Evolutionary conservation across 495 filamentous ascomycete genomes (phyloP), one percentile per base, ranked within the genome.

Genomic region (Hypoxylon perforatum): DNA sequence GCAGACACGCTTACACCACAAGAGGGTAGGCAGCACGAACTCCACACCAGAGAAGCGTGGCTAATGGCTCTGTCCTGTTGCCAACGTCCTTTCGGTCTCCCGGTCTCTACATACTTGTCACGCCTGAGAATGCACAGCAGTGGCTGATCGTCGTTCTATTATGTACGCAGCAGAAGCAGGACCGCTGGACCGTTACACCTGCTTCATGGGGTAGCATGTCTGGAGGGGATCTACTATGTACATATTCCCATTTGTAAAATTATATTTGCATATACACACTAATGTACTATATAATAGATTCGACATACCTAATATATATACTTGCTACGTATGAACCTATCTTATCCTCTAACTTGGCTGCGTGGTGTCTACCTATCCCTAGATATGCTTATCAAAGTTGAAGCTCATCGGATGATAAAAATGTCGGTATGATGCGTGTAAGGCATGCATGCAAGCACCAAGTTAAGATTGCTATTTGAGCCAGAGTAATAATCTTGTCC

Each of bases 121-220:
- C 52, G 53, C 45, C 54, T 51, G 33, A 35, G 36, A 36, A 58
- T 38, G 52, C 45, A 64, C 56, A 47, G 61, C 33, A 54, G 66
- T 64, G 46, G 66, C 57, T 69, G 46, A 65, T 69, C 56, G 61
- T 61, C 57, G 57, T 67, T 49, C 57, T 56, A n/a, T n/a, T n/a
- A n/a, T n/a, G n/a, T n/a, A 73, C 61, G 39, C 48, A 67, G 57
- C 58, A 62, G 55, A 68, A 52, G 63, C 61, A 61, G 44, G 55
- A 50, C 57, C 56, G 54, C 46, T 70, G 44, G 55, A 50, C 57
- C 56, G 54, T 50, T 70, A 71, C 62, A 61, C 56, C 55, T 71
- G 55, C 63, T 62, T 71, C 45, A 73, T 65, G 57, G 58, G 60
- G 61, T 66, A 67, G 52, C 58, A 62, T 67, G 50, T 61, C 2